A percentile compares a stretch with the other conserved stretches of the same genome.
Evolutionary conservation across 441 rosid species (phyloP).

Genomic region (Gossypium gossypioides): DNA sequence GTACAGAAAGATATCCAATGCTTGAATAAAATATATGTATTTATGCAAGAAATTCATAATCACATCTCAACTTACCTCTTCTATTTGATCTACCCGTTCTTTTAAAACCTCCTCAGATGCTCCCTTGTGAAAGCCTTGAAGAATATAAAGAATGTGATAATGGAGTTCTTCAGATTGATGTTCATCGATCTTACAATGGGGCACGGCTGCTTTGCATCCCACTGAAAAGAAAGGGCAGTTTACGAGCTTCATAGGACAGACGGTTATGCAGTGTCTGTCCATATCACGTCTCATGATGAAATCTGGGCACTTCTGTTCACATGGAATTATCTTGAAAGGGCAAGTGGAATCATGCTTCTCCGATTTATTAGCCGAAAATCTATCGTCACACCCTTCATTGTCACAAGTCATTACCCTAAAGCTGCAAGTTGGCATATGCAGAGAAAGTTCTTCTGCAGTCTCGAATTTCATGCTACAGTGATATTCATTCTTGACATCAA

Average conservation of each 20-base stretch:
- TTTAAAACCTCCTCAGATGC: conserved; percentile 49
- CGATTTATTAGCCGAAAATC: conserved; percentile 42
- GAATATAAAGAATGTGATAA: conserved; percentile 52
- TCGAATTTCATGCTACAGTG: conserved; percentile 60
- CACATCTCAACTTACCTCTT: conserved; percentile 33
- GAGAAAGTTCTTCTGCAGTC: conserved; percentile 38
- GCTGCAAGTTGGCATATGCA: conserved; percentile 41
- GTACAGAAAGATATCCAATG: background rate
- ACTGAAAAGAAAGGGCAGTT: conserved; percentile 72
- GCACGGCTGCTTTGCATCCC: conserved; percentile 59
- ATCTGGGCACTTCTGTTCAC: conserved; percentile 74
- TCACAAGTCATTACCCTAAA: conserved; percentile 54
- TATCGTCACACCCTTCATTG: conserved; percentile 59
- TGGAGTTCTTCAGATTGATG: conserved; percentile 46
- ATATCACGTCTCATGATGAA: conserved; percentile 70
- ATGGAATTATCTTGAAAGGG: conserved; percentile 69
- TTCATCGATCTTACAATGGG: conserved; percentile 41
- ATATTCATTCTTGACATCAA: conserved; percentile 53
- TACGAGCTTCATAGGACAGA: conserved; percentile 77
- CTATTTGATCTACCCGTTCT: conserved; percentile 47
- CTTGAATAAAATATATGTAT: background rate
- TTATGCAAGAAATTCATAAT: background rate
- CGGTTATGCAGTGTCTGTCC: conserved; percentile 89
- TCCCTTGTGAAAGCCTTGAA: conserved; percentile 49
- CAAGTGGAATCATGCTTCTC: conserved; percentile 63